Percentiles rank a stretch among this genome's conserved stretches.
Evolutionary conservation across 306 rosid genomes (phyloP).

Genomic region (Cicer chorassanicum): DNA sequence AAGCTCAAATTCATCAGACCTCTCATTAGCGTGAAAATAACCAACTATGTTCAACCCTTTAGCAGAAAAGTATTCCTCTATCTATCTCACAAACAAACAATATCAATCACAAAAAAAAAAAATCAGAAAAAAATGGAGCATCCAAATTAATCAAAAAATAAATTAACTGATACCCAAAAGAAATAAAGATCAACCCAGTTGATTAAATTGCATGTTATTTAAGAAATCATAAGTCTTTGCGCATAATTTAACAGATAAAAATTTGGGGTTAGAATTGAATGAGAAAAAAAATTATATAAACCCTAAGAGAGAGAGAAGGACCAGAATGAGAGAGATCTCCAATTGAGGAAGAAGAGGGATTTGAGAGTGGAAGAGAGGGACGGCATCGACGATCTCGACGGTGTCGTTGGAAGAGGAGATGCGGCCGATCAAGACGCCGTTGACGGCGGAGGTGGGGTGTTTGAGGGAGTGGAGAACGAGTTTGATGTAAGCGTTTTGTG

Average conservation of each 20-base stretch:
- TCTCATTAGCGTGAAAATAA: conserved; percentile 94
- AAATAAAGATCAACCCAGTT: conserved; percentile 15
- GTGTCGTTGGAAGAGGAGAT: conserved; percentile 64
- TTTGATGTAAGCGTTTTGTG: conserved; percentile 86
- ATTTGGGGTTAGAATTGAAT: conserved; percentile 15
- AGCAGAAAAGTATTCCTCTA: conserved; percentile 77
- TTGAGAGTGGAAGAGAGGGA: conserved; percentile 93
- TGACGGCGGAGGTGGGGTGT: conserved; percentile 86
- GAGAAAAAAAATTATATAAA: conserved; percentile 5
- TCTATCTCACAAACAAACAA: conserved; percentile 53
- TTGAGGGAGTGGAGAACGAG: conserved; percentile 81
- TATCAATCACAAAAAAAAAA: not conserved
- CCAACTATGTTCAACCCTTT: conserved; percentile 83
- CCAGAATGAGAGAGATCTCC: conserved; percentile 95
- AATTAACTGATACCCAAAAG: not conserved
- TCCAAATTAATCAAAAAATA: not conserved
- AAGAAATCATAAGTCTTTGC: conserved; percentile 11
- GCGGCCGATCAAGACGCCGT: conserved; percentile 88
- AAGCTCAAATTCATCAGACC: conserved; percentile 83
- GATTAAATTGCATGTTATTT: not conserved
- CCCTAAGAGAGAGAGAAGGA: conserved; percentile 38
- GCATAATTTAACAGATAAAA: not conserved
- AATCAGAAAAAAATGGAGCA: not conserved
- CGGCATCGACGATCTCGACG: conserved; percentile 81
- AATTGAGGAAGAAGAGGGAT: conserved; percentile 92